Base-by-base conservation (phyloP, 1,284 basidiomycete species). In the Apiotrichum domesticum region DNA sequence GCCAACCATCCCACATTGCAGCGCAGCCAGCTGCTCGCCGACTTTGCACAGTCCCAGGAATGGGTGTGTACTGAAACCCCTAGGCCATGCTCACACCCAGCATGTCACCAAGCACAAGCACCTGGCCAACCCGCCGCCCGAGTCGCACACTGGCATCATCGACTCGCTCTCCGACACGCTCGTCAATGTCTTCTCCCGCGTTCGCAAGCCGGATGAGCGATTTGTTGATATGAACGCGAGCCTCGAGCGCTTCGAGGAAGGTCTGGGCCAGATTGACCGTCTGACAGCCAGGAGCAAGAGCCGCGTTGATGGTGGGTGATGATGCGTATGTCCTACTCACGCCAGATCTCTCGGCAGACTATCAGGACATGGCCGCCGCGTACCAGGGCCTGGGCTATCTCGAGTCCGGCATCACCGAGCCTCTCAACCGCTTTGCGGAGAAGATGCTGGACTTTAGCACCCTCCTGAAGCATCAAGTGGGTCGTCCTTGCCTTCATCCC, bases 361-460 rank as follows among this genome's bases (percentile, higher is more conserved):
- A 98, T 77, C 91, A 96, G 72, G 95, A 98, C 75, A 80, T 98
- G 66, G 93, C 95, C 33, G 88, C 92, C 57, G 87, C 90, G 48
- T 89, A 97, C 58, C 94, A 98, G 76, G 93, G 94, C 51, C 83
- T 99, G 57, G 96, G 93, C 56, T 96, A 96, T 78, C 83, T 99
- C 62, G 95, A 99, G 77, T 93, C 90, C 60, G 95, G 95, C 40
- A 98, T 99, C 65, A 98, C 95, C 35, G 92, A 97, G 66, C 92
- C 91, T 1, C 78, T 99, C 60, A 95, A 96, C 71, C 87, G 95
- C 67, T 96, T 97, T 67, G 97, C 94, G 32, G 90, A 92, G 67
- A 94, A 93, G 4, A 81, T 98, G 61, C 80, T 96, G 43, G 93
- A 97, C 73, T 95, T 94, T 71, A 93, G 90, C 3, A 86, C 88